Evolutionary conservation across 192 early-diverging fungal species (phyloP).

Genomic region (Coemansia sp.): DNA sequence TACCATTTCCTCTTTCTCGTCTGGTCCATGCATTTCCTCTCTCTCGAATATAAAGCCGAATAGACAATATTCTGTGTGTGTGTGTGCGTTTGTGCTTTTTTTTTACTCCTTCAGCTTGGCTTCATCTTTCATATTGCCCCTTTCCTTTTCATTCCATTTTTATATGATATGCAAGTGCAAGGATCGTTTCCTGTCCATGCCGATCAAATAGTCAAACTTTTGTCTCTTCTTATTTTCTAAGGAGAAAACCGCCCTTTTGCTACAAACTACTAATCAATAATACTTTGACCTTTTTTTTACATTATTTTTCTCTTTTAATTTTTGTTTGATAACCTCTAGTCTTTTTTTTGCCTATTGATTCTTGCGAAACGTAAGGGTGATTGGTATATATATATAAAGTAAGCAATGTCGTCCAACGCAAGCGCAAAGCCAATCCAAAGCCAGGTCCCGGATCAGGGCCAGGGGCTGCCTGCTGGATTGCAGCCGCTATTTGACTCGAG

Average conservation of each 20-base stretch:
- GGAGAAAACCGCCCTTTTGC: neutral
- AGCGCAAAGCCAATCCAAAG: neutral
- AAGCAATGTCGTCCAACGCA: neutral
- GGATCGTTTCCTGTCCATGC: neutral
- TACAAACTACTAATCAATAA: neutral
- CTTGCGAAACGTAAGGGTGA: neutral
- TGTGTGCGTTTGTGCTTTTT: neutral
- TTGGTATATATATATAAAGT: neutral
- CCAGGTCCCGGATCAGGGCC: neutral
- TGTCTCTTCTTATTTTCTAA: neutral
- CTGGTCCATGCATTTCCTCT: too few relatives aligned
- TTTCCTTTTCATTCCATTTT: neutral
- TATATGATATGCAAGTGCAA: slow-evolving; percentile 3
- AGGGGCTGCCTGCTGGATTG: slow-evolving; percentile 5
- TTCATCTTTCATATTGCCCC: neutral
- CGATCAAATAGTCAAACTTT: slow-evolving; percentile 1
- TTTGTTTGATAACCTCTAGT: too few relatives aligned
- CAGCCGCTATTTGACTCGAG: slow-evolving; percentile 48
- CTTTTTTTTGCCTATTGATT: neutral
- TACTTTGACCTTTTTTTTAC: neutral
- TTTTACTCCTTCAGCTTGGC: neutral
- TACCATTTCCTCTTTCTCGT: too few relatives aligned
- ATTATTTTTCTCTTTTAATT: too few relatives aligned
- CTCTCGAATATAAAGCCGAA: too few relatives aligned
- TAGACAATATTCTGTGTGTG: too few relatives aligned